phyloP scores from a whole-genome alignment of 306 rosid genomes.

The Quercus wislizeni region DNA sequence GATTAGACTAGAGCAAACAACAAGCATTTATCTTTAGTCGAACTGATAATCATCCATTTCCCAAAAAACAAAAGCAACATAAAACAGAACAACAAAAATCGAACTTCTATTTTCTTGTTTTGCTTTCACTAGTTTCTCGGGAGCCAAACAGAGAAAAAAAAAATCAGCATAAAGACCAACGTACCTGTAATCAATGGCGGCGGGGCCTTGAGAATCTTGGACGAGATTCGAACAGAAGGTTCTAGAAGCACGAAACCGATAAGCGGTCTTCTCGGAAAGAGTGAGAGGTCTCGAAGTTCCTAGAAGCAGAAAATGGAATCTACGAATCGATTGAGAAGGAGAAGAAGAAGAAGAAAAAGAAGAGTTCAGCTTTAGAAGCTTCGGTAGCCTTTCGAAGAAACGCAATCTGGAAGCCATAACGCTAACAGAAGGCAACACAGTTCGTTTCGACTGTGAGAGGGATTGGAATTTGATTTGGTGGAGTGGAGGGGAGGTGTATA shows the following conservation, averaged over 20 bases:
- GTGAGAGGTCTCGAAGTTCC: slow-evolving; percentile 24
- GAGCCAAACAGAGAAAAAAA: neutral
- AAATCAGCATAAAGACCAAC: neutral
- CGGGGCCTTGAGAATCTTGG: slow-evolving; percentile 51
- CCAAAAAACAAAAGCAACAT: neutral
- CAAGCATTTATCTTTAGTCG: neutral
- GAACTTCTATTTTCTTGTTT: neutral
- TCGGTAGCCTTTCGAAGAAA: slow-evolving; percentile 40
- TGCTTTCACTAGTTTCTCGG: neutral
- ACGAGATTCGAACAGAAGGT: slow-evolving; percentile 53
- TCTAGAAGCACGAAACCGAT: slow-evolving; percentile 33
- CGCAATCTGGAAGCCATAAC: slow-evolving; percentile 57
- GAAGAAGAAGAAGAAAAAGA: slow-evolving; percentile 14
- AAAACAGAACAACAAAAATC: neutral
- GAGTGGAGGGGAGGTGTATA: neutral
- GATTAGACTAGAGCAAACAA: neutral
- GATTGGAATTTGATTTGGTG: neutral
- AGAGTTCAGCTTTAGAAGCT: slow-evolving; percentile 25
- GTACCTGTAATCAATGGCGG: slow-evolving; percentile 73
- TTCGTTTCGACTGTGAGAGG: neutral
- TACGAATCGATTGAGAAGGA: slow-evolving; percentile 19
- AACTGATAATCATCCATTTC: neutral
- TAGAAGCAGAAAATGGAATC: slow-evolving; percentile 17
- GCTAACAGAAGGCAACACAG: slow-evolving; percentile 19
- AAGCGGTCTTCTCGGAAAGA: neutral